A percentile compares a stretch with the other conserved stretches of the same genome.
Evolutionary conservation across 2,329 filamentous ascomycete genomes (phyloP).

Genomic region (Tolypocladium album): DNA sequence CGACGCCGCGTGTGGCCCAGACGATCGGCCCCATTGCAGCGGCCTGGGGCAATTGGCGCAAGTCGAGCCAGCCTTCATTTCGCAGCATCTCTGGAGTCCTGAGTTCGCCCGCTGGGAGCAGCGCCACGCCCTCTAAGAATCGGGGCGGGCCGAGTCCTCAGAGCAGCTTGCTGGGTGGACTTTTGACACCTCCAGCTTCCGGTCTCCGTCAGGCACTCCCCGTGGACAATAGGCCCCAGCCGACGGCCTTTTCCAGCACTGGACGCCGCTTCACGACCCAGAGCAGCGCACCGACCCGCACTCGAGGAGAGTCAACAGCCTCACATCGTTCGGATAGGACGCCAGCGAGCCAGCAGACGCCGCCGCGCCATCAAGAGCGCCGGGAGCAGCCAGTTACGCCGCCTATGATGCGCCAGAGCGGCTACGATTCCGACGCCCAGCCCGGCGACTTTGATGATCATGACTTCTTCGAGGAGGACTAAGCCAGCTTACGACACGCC

Average conservation of each 20-base stretch:
- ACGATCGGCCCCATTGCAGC: slow-evolving; percentile 68
- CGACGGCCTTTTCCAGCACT: slow-evolving; percentile 50
- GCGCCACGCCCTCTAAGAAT: slow-evolving; percentile 51
- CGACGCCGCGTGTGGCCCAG: slow-evolving; percentile 74
- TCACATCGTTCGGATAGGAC: slow-evolving; percentile 29
- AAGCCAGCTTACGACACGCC: slow-evolving; percentile 2
- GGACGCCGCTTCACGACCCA: slow-evolving; percentile 47
- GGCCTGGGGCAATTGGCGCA: slow-evolving; percentile 96
- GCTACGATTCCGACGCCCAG: slow-evolving; percentile 52
- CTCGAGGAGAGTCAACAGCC: slow-evolving; percentile 17
- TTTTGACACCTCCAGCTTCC: slow-evolving; percentile 82
- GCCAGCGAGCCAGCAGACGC: slow-evolving; percentile 26
- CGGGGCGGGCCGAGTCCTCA: slow-evolving; percentile 42
- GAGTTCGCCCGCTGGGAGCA: slow-evolving; percentile 30
- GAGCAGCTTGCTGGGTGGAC: slow-evolving; percentile 58
- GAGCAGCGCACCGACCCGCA: slow-evolving; percentile 12
- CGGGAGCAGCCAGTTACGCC: slow-evolving; percentile 41
- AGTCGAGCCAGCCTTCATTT: slow-evolving; percentile 44
- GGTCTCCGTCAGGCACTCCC: slow-evolving; percentile 53
- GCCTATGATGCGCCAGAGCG: slow-evolving; percentile 47
- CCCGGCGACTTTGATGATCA: slow-evolving; percentile 49
- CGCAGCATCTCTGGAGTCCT: slow-evolving; percentile 35
- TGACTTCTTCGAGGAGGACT: slow-evolving; percentile 45
- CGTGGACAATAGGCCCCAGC: slow-evolving; percentile 31
- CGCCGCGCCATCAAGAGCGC: slow-evolving; percentile 29